Conservation (phyloP, 2,329 filamentous ascomycete genomes). For the Karstenula rhodostoma region DNA sequence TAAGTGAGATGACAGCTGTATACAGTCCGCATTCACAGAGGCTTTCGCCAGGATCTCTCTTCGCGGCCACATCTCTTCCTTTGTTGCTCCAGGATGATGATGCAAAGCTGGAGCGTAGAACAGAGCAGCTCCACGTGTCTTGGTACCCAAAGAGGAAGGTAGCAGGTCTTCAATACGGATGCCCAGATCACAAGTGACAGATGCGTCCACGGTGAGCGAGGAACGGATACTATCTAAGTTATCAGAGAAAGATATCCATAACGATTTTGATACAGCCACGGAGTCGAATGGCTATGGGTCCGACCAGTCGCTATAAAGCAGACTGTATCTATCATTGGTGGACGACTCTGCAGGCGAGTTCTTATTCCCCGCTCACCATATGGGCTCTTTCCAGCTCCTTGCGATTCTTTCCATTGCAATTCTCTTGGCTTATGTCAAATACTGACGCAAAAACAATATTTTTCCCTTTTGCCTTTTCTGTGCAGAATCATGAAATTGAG, state of each 20-base stretch:
- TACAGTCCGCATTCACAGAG: slow-evolving; percentile 5
- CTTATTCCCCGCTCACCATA: not conserved
- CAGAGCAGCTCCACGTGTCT: not conserved
- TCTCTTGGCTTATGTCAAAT: not conserved
- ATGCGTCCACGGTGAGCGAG: not conserved
- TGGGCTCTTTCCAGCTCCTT: not conserved
- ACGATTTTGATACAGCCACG: not conserved
- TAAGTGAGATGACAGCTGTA: slow-evolving; percentile 7
- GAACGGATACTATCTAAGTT: too few species aligned
- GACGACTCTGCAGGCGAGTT: not conserved
- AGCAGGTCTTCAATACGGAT: not conserved
- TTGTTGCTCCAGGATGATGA: not conserved
- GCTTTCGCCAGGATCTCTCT: not conserved
- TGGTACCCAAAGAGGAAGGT: not conserved
- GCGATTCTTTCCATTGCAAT: not conserved
- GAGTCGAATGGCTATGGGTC: not conserved
- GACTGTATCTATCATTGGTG: not conserved
- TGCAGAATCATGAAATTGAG: not conserved
- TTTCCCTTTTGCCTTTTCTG: too few species aligned
- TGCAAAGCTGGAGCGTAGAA: not conserved
- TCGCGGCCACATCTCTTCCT: not conserved
- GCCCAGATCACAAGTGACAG: not conserved
- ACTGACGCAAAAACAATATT: not conserved
- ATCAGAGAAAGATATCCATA: not conserved
- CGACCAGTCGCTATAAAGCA: not conserved